Conservation (phyloP, 352 stramenopile genomes). For the Blastocystis sp. region DNA sequence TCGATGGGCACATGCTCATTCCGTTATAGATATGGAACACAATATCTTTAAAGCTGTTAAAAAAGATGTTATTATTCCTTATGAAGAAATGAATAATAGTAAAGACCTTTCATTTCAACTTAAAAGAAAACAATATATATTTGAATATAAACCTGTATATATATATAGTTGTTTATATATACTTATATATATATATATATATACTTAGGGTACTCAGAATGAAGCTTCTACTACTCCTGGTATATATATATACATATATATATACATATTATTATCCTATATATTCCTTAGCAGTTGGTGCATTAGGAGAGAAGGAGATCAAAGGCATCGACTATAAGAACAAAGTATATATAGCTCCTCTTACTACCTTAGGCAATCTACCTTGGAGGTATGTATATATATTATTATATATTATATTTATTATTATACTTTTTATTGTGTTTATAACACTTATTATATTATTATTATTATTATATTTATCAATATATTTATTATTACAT, state of each 20-base stretch:
- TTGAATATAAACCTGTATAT: background rate
- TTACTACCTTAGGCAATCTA: conserved; percentile 97
- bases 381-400: conserved; percentile 61
- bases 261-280: too few relatives aligned
- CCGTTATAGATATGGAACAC: conserved; percentile 1
- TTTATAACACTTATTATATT: too few relatives aligned
- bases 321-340: conserved; percentile 73
- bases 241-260: too few relatives aligned
- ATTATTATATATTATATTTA: background rate
- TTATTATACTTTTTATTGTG: too few relatives aligned
- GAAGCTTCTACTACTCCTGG: too few relatives aligned
- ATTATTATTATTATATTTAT: too few relatives aligned
- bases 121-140: background rate
- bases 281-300: too few relatives aligned
- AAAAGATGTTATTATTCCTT: conserved; percentile 21
- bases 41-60: background rate
- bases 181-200: conserved; percentile 4
- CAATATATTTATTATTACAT: too few relatives aligned
- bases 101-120: background rate
- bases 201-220: background rate
- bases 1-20: conserved; percentile 8
- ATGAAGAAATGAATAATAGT: conserved; percentile 1
- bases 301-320: conserved; percentile 3
- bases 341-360: conserved; percentile 91
- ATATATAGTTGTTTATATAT: background rate